Evolutionary conservation across 495 filamentous ascomycete genomes (phyloP).

Genomic region (Daldinia concentrica): DNA sequence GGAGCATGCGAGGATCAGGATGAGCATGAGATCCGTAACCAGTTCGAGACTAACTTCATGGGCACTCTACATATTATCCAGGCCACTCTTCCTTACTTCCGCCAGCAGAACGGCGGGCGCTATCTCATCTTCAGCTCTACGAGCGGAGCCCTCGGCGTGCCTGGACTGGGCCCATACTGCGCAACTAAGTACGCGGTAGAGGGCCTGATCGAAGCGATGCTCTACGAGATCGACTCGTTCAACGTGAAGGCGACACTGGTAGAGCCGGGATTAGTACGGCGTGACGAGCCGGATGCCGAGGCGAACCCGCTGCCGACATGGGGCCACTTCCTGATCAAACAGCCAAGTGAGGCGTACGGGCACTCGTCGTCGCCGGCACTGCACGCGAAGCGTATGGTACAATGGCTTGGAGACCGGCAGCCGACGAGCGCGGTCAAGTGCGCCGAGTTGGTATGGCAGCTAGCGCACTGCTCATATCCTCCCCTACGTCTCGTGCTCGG

Average conservation of each 20-base stretch:
- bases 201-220: constrained; percentile 91
- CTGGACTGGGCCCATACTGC: constrained; percentile 91
- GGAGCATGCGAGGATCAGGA: constrained; percentile 97
- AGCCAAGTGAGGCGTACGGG: constrained; percentile 81
- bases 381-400: constrained; percentile 92
- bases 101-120: constrained; percentile 73
- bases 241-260: constrained; percentile 93
- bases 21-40: constrained; percentile 91
- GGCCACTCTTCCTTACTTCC: constrained; percentile 87
- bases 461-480: constrained; percentile 91
- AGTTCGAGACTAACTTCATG: constrained; percentile 97
- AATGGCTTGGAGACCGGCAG: constrained; percentile 92
- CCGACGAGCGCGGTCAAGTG: constrained; percentile 92
- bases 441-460: constrained; percentile 95
- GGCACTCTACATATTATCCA: constrained; percentile 94
- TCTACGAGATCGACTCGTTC: constrained; percentile 92
- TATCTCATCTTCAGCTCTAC: constrained; percentile 96
- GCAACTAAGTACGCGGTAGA: constrained; percentile 97
- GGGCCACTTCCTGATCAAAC: constrained; percentile 92
- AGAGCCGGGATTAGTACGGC: constrained; percentile 85
- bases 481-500: constrained; percentile 86
- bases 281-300: constrained; percentile 68
- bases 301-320: constrained; percentile 74
- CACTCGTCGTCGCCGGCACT: constrained; percentile 79
- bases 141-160: constrained; percentile 86